These are phyloP conservation scores for Solanum medicagineum DNA, from an alignment of 257 asterid genomes.

Conservation along the genomic window DNA sequence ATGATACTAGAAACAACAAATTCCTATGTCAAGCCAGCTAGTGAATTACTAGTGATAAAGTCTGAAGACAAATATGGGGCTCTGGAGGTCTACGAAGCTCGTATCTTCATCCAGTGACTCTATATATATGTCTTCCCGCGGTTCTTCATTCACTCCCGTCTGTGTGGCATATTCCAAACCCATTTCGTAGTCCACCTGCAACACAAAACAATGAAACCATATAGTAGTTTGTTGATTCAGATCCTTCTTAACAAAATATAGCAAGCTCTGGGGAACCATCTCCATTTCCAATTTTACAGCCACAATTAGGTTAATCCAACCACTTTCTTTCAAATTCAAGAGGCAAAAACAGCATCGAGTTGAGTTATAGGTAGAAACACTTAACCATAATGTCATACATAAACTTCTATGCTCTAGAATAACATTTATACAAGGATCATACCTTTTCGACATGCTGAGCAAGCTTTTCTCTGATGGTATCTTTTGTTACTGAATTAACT, in stretches of 20 bases:
- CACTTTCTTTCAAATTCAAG: not conserved
- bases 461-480: slow-evolving; percentile 60
- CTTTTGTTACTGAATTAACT: slow-evolving; percentile 32
- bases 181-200: slow-evolving; percentile 93
- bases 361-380: not conserved
- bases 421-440: slow-evolving; percentile 1
- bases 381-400: not conserved
- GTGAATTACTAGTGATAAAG: slow-evolving; percentile 27
- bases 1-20: not conserved
- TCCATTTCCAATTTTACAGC: not conserved
- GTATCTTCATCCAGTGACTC: slow-evolving; percentile 37
- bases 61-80: slow-evolving; percentile 62
- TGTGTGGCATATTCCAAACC: slow-evolving; percentile 88
- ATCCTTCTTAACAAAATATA: not conserved
- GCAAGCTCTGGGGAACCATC: not conserved
- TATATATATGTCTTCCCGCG: slow-evolving; percentile 55
- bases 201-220: not conserved
- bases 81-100: slow-evolving; percentile 33
- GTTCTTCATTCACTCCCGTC: slow-evolving; percentile 74
- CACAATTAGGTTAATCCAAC: not conserved
- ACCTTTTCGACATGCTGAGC: slow-evolving; percentile 82
- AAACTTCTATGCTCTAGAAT: not conserved
- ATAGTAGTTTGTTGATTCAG: not conserved
- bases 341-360: not conserved
- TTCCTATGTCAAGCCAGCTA: not conserved